Conservation (phyloP, 2,329 filamentous ascomycete genomes). For the Neoscytalidium dimidiatum region DNA sequence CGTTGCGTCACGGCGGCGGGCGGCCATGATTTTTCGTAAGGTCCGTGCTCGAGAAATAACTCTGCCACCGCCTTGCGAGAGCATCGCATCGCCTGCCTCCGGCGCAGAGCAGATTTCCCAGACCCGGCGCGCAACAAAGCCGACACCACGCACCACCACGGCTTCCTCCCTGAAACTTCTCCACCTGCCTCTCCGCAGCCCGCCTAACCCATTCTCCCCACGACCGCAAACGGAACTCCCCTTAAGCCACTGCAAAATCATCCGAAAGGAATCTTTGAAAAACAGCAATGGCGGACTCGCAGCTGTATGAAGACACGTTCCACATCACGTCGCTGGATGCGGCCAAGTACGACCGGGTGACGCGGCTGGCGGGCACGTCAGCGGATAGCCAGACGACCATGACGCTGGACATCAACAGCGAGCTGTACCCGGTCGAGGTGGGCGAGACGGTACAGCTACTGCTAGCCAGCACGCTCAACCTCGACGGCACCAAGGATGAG, state of each 20-base stretch:
- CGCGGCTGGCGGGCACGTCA: conserved; percentile 77
- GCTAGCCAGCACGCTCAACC: conserved; percentile 79
- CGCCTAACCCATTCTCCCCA: not conserved
- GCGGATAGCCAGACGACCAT: conserved; percentile 76
- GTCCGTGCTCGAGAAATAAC: not conserved
- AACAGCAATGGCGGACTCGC: conserved; percentile 71
- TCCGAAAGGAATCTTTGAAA: not conserved
- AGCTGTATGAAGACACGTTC: conserved; percentile 93
- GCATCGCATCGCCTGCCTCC: conserved; percentile 1
- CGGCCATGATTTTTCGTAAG: not conserved
- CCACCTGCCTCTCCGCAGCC: not conserved
- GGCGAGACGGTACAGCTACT: conserved; percentile 80
- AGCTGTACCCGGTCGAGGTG: conserved; percentile 77
- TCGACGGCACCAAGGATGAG: conserved; percentile 73
- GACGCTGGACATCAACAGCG: conserved; percentile 89
- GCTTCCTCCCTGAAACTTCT: not conserved
- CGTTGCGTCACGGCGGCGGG: not conserved
- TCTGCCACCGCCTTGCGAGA: conserved; percentile 14
- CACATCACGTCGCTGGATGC: conserved; percentile 76
- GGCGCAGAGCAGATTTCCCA: conserved; percentile 10
- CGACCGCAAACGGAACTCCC: not conserved
- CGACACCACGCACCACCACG: not conserved
- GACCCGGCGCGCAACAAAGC: conserved; percentile 2
- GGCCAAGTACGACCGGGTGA: conserved; percentile 93
- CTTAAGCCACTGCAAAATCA: not conserved